Percentiles rank a stretch among this genome's conserved stretches.
phyloP scores from a whole-genome alignment of 148 eudicot genomes.

The Talinum fruticosum region DNA sequence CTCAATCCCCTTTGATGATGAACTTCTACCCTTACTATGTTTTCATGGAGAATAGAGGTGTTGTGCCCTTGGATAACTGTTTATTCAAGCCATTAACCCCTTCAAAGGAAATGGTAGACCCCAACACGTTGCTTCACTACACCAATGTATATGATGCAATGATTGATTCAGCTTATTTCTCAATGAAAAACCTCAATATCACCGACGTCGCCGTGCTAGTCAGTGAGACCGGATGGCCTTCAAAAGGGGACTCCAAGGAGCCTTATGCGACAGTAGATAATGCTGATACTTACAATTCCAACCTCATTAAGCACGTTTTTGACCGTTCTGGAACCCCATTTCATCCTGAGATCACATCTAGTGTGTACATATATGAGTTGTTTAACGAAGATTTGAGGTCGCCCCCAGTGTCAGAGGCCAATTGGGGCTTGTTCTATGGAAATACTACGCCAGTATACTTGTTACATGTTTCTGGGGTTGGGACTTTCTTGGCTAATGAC shows the following conservation, averaged over 20 bases:
- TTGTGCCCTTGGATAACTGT: conserved; percentile 79
- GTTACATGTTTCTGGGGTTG: conserved; percentile 76
- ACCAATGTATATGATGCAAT: conserved; percentile 92
- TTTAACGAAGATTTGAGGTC: conserved; percentile 93
- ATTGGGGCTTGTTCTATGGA: conserved; percentile 87
- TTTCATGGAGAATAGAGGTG: conserved; percentile 90
- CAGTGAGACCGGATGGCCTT: conserved; percentile 96
- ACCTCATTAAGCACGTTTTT: conserved; percentile 69
- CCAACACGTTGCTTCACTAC: conserved; percentile 85
- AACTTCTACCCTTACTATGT: conserved; percentile 92
- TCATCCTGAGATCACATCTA: conserved; percentile 73
- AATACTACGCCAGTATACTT: conserved; percentile 69
- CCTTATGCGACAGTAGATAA: conserved; percentile 77
- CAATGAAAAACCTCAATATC: conserved; percentile 78
- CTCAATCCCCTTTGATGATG: conserved; percentile 82
- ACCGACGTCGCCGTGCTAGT: conserved; percentile 74
- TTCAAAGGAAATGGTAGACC: conserved; percentile 94
- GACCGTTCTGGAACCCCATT: conserved; percentile 70
- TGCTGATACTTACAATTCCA: conserved; percentile 79
- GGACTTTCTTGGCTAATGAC: conserved; percentile 83
- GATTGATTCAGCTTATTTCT: conserved; percentile 80
- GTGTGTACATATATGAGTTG: conserved; percentile 75
- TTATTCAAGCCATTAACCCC: conserved; percentile 90
- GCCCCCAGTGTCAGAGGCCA: conserved; percentile 84
- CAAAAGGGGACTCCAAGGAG: conserved; percentile 82